Base-by-base conservation (phyloP, 148 eudicot genomes). In the Tetragonia tetragonoides region DNA sequence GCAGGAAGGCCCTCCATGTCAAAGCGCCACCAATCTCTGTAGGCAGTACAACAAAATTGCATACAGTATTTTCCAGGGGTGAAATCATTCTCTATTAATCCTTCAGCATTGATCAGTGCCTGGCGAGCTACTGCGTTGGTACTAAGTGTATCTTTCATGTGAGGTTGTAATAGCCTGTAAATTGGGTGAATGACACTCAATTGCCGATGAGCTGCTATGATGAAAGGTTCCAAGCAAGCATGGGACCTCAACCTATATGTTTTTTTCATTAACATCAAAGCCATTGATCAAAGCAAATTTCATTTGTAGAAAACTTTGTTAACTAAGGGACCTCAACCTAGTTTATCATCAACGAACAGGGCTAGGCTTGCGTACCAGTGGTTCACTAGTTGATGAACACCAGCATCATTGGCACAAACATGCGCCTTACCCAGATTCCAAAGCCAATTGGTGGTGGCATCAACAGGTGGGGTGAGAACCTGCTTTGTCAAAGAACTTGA, bases 381-480 rank as follows among this genome's bases (percentile, higher is more conserved):
- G 79, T 88, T 88, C 38, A 88, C 78, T 5, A 93, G 85, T 81
- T 93, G 88, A 79, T 91, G 98, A 82, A 47, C 57, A 40, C 90
- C 97, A 3, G 90, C 82, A 77, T 92, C 97, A 67, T 90, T 90
- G 20, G 90, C 89, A 40, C 86, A 86, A 40, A 85, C 93, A 84
- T 93, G 96, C 18, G 87, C 81, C 79, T 91, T 93, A 4, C 91
- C 98, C 1, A 93, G 78, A 78, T 87, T 86, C 98, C 98, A 91
- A n/a, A 93, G 83, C 93, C 94, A 93, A 37, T 72, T 61, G 40
- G 79, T 82, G 7, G 96, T 87, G 59, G 89, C 81, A 49, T 88
- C 84, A 84, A 80, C 67, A 20, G 81, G 21, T 0, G 88, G 96
- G 24, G 66, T 65, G 34, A 51, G 84, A 3, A 82, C 92, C n/a